phyloP scores from a whole-genome alignment of 1,139 yeast genomes.

The Scheffersomyces quercinus region DNA sequence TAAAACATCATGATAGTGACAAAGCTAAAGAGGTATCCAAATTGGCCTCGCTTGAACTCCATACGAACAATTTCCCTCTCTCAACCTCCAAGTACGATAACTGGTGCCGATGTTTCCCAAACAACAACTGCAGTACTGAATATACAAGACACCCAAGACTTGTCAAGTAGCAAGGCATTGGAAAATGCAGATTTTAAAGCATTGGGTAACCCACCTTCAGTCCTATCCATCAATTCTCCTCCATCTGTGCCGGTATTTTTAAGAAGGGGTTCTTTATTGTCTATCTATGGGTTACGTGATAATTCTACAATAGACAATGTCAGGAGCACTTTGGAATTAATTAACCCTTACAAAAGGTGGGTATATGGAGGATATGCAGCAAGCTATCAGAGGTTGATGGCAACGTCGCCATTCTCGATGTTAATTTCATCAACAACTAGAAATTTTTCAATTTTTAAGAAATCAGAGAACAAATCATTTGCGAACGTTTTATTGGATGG shows the following conservation, averaged over 20 bases:
- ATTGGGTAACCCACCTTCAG: constrained; percentile 46
- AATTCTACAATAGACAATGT: constrained; percentile 22
- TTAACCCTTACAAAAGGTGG: constrained; percentile 39
- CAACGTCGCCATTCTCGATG: constrained; percentile 49
- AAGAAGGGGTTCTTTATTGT: constrained; percentile 48
- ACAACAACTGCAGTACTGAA: constrained; percentile 11
- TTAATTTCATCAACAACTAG: constrained; percentile 35
- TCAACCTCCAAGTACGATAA: constrained; percentile 3
- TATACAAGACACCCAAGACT: constrained; percentile 10
- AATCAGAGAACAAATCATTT: constrained; percentile 33
- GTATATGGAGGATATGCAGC: constrained; percentile 43
- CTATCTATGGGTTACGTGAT: constrained; percentile 40
- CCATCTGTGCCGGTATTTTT: constrained; percentile 57
- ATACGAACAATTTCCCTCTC: constrained; percentile 5
- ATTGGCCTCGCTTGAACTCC: background rate
- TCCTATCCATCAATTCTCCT: constrained; percentile 48
- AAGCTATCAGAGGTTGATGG: constrained; percentile 45
- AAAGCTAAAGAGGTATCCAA: no score
- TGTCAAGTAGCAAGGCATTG: constrained; percentile 7
- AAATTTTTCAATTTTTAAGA: constrained; percentile 14
- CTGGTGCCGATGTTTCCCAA: constrained; percentile 4
- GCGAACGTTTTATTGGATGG: constrained; percentile 54
- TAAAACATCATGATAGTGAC: no score
- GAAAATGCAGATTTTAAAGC: constrained; percentile 30
- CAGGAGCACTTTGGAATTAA: constrained; percentile 29